A percentile compares a stretch with the other conserved stretches of the same genome.
Conservation (phyloP, 805 yeast species). For the Hanseniaspora singularis region DNA sequence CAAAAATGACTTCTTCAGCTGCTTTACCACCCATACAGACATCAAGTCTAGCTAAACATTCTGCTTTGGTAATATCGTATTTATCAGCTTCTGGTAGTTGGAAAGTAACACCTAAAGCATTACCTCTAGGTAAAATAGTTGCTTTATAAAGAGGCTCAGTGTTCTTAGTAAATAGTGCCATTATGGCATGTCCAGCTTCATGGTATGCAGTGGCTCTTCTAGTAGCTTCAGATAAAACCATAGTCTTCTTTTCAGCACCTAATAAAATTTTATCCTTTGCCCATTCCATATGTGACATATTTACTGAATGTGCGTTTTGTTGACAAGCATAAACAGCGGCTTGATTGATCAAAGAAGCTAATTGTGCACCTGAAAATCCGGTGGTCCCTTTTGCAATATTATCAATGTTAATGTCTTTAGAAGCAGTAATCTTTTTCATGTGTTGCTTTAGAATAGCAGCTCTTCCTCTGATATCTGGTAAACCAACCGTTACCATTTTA, state of each 20-base stretch:
- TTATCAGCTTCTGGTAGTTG: slow-evolving; percentile 98
- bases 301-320: slow-evolving; percentile 77
- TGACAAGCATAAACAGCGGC: slow-evolving; percentile 97
- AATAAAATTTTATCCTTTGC: slow-evolving; percentile 94
- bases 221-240: slow-evolving; percentile 94
- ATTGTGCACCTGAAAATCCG: slow-evolving; percentile 95
- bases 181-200: slow-evolving; percentile 98
- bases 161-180: slow-evolving; percentile 88
- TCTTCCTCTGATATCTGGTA: slow-evolving; percentile 97
- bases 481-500: slow-evolving; percentile 84
- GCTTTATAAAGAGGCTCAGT: slow-evolving; percentile 95
- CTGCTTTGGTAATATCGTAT: slow-evolving; percentile 79
- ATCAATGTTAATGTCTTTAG: slow-evolving; percentile 75
- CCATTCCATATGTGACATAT: slow-evolving; percentile 92
- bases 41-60: slow-evolving; percentile 82
- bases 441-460: slow-evolving; percentile 84
- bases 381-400: slow-evolving; percentile 95
- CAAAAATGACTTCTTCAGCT: slow-evolving; percentile 89
- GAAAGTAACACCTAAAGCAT: slow-evolving; percentile 93
- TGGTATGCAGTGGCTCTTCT: slow-evolving; percentile 92
- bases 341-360: slow-evolving; percentile 89
- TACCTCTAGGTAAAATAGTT: slow-evolving; percentile 90
- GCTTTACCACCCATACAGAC: slow-evolving; percentile 99
- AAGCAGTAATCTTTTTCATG: slow-evolving; percentile 77
- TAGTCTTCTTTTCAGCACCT: slow-evolving; percentile 96